Evolutionary conservation across 192 early-diverging fungal genomes (phyloP), one percentile per base, ranked within the genome.

Genomic region (Mortierella antarctica): DNA sequence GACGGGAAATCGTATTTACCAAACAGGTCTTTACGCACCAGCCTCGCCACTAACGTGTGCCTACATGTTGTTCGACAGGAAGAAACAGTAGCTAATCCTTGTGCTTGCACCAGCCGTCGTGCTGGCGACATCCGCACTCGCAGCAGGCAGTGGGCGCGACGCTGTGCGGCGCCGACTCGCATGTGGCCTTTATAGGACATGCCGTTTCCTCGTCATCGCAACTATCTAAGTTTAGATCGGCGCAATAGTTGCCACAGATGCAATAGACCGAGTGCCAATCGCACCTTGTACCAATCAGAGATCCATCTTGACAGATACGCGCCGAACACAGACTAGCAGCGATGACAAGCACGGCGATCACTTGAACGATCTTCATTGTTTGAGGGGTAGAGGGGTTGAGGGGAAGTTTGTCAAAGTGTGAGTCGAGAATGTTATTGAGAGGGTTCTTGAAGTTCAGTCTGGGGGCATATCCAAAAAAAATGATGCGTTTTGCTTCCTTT

Each of bases 101-200:
- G 11, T 63, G 62, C 47, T 7, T 48, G 20, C 62, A 63, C 48
- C 62, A 51, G 15, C 62, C 48, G 5, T 63, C 62, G 9, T 12
- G 47, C 12, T 63, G 62, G 21, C 47, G 62, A 55, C 64, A 65
- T 55, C 64, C 51, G 52, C 64, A 65, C 64, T 65, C 62, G 48
- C 62, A 63, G 48, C 62, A 63, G 17, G 45, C n/a, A n/a, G n/a
- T n/a, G n/a, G n/a, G n/a, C n/a, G n/a, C n/a, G n/a, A n/a, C n/a
- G n/a, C n/a, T n/a, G n/a, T n/a, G n/a, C n/a, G n/a, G n/a, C n/a
- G n/a, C n/a, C n/a, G n/a, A n/a, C n/a, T n/a, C 62, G 39, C 62
- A 63, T 31, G 62, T 63, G 20, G 62, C 10, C 62, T 63, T 63
- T 17, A 63, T 39, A 15, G 48, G 21, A 63, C 62, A 63, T 63